These are phyloP conservation scores for Calocybe cyanea DNA, from an alignment of 768 basidiomycete species.

Conservation along the genomic window DNA sequence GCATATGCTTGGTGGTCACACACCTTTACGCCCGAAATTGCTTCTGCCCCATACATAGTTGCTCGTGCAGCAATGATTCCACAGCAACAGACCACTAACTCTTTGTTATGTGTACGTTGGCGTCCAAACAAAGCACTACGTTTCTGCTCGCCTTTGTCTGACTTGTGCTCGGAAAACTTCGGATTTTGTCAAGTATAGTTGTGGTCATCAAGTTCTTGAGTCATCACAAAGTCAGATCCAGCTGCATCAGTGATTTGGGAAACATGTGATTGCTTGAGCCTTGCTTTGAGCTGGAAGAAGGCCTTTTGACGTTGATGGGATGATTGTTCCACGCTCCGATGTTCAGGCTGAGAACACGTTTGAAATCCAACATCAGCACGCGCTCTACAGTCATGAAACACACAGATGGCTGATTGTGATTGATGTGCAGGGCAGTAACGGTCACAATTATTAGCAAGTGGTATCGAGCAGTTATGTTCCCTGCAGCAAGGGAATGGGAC, in stretches of 20 bases:
- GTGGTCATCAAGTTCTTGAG: constrained; percentile 17
- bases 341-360: constrained; percentile 7
- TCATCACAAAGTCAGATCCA: constrained; percentile 5
- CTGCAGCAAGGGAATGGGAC: background rate
- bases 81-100: constrained; percentile 13
- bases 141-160: background rate
- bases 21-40: constrained; percentile 1
- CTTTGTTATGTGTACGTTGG: background rate
- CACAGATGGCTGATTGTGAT: background rate
- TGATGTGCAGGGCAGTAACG: background rate
- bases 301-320: constrained; percentile 11
- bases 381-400: background rate
- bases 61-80: constrained; percentile 17
- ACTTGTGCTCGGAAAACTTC: too few relatives aligned
- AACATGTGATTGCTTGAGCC: background rate
- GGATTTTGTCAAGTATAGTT: background rate
- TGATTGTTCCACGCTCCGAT: constrained; percentile 19
- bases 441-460: background rate
- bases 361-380: background rate
- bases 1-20: too few relatives aligned
- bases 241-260: constrained; percentile 1
- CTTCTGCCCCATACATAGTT: constrained; percentile 2
- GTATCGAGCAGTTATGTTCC: background rate
- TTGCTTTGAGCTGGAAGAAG: constrained; percentile 25
- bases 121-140: background rate